Evolutionary conservation across 108 stramenopile genomes (phyloP), one percentile per base, ranked within the genome.

Genomic region (Heterococcus sp.): DNA sequence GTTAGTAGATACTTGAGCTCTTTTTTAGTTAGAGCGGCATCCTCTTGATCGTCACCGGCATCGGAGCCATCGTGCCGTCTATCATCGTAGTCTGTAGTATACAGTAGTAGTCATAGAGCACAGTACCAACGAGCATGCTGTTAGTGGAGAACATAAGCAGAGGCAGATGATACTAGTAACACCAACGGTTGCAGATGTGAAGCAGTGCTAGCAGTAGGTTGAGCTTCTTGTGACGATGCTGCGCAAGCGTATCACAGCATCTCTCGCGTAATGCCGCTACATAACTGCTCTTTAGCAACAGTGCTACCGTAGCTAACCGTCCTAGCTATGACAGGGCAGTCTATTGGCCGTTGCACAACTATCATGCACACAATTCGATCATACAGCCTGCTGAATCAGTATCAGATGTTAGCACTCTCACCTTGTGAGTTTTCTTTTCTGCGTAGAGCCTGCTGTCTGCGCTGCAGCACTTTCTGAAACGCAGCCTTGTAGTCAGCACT

Each of bases 401-500:
- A 58, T 8, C 46, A 8, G 14, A 14, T 58, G 8, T 58, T 14
- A 14, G 8, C 14, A 58, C 8, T 8, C 21, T 58, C 46, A 58
- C 46, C 21, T 58, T 21, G 8, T 58, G 46, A 58, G 21, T 8
- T 58, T 58, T 58, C 46, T 14, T 21, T 21, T 58, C 21, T 21
- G 46, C 46, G 8, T 3, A 2, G 3, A 32, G 3, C 66, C 8
- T 32, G 66, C 66, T 29, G 3, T 3, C 21, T 38, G 3, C 64
- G 2, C 39, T 74, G 8, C 5, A 74, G 65, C 66, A 72, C 78
- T 67, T 84, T 78, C 1, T 75, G 35, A 68, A 87, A 86, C 27
- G 84, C 74, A 33, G 71, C 86, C 8, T 69, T 31, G 37, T 84
- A 87, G 79, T 87, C 86, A 34, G 86, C 74, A 21, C 86, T 85